Percentiles rank a stretch among this genome's conserved stretches.
These are phyloP conservation scores for Leptographium wingfieldii DNA, from an alignment of 2,329 filamentous ascomycete genomes.

Conservation along the genomic window DNA sequence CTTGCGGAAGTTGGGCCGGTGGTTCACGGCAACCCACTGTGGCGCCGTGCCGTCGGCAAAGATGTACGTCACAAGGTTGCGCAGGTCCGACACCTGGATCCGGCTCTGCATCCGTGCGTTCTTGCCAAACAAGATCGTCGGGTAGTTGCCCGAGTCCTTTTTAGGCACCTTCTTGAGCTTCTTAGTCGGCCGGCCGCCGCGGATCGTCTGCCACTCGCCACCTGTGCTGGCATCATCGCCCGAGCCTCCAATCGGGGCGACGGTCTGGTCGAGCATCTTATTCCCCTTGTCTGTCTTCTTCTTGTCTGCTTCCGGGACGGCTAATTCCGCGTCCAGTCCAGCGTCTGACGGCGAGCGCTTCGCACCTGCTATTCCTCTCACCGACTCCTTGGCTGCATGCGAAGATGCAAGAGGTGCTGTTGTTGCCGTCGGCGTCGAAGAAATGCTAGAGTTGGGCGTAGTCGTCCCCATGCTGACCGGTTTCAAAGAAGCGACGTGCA, in stretches of 20 bases:
- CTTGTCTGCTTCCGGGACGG: neutral
- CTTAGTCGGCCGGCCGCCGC: constrained; percentile 34
- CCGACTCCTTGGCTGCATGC: too few species aligned
- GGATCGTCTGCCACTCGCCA: constrained; percentile 39
- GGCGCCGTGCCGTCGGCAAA: constrained; percentile 53
- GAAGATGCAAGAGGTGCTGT: neutral
- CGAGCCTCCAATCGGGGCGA: constrained; percentile 15
- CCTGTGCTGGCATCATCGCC: constrained; percentile 12
- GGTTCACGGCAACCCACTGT: constrained; percentile 50
- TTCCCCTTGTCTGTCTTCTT: neutral
- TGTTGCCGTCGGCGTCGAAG: neutral
- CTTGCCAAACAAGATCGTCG: constrained; percentile 43
- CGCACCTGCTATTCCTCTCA: neutral
- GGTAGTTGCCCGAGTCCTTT: constrained; percentile 43
- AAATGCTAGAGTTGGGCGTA: neutral
- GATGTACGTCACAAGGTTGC: constrained; percentile 52
- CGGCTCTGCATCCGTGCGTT: constrained; percentile 47
- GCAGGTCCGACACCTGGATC: constrained; percentile 49
- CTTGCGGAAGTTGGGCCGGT: constrained; percentile 56
- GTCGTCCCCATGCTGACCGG: neutral
- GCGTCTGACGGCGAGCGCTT: neutral
- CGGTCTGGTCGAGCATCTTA: constrained; percentile 1
- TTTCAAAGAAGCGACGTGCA: neutral
- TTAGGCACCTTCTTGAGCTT: constrained; percentile 50
- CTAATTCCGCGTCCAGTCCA: neutral